Percentiles rank a stretch among this genome's conserved stretches.
Conservation (phyloP, 2,329 filamentous ascomycete genomes). For the Uncinocarpus reesii region DNA sequence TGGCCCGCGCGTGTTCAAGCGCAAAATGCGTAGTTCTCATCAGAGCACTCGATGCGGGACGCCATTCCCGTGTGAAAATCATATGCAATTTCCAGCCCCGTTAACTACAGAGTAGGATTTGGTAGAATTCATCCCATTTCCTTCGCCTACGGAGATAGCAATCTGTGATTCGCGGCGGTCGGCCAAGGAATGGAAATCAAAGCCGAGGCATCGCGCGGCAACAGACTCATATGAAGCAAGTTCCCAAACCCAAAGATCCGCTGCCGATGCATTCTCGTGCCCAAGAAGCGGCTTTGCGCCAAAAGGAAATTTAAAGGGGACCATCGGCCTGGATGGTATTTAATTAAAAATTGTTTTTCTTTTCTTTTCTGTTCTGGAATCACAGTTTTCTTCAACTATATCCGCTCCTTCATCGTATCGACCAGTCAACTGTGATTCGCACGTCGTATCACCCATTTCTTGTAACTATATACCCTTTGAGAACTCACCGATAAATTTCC, state of each 20-base stretch:
- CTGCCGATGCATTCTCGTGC: conserved; percentile 15
- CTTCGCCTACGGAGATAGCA: neutral
- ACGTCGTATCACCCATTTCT: too few relatives aligned
- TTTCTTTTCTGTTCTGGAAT: neutral
- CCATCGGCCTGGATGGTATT: neutral
- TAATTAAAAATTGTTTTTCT: neutral
- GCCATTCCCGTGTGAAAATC: too few relatives aligned
- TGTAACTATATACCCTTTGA: conserved; percentile 1
- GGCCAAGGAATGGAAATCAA: neutral
- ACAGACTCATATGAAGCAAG: conserved; percentile 11
- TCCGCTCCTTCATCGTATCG: conserved; percentile 10
- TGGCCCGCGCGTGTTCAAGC: too few relatives aligned
- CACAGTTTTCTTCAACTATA: neutral
- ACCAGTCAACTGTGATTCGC: too few relatives aligned
- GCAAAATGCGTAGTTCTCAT: too few relatives aligned
- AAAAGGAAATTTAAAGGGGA: neutral
- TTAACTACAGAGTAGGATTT: too few relatives aligned
- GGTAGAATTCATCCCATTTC: too few relatives aligned
- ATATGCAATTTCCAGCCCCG: neutral
- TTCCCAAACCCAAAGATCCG: conserved; percentile 4
- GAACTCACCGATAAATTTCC: neutral
- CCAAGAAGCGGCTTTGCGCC: neutral
- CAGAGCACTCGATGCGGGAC: too few relatives aligned
- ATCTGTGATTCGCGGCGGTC: neutral
- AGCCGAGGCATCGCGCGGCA: conserved; percentile 13